phyloP scores from a whole-genome alignment of 2,329 filamentous ascomycete genomes.

The Neoscytalidium dimidiatum region DNA sequence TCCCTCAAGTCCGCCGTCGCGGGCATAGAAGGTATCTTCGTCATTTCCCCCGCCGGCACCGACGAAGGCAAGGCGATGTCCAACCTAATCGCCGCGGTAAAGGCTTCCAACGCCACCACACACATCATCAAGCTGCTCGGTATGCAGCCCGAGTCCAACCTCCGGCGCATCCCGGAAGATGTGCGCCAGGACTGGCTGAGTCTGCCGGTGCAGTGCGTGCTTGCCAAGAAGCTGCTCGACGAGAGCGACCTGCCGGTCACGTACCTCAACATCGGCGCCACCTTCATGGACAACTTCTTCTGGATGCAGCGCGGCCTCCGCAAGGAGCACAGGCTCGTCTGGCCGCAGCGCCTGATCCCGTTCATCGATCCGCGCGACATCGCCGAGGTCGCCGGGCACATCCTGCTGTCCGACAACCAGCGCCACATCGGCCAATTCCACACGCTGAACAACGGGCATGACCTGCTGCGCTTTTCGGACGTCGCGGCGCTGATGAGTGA shows the following conservation, averaged over 20 bases:
- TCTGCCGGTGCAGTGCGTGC: background rate
- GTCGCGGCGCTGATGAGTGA: background rate
- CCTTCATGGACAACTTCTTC: background rate
- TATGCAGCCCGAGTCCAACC: background rate
- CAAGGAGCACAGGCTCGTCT: background rate
- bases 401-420: background rate
- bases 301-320: background rate
- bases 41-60: background rate
- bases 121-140: background rate
- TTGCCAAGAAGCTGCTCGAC: background rate
- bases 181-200: background rate
- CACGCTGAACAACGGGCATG: background rate
- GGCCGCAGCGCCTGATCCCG: background rate
- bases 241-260: background rate
- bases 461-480: background rate
- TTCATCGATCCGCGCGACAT: background rate
- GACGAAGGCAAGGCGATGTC: background rate
- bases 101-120: background rate
- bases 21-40: background rate
- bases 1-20: background rate
- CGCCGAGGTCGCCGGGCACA: background rate
- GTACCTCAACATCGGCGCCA: background rate
- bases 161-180: background rate
- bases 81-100: background rate
- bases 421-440: background rate